phyloP scores from a whole-genome alignment of 148 eudicot genomes.

The Polygonum maritimum region DNA sequence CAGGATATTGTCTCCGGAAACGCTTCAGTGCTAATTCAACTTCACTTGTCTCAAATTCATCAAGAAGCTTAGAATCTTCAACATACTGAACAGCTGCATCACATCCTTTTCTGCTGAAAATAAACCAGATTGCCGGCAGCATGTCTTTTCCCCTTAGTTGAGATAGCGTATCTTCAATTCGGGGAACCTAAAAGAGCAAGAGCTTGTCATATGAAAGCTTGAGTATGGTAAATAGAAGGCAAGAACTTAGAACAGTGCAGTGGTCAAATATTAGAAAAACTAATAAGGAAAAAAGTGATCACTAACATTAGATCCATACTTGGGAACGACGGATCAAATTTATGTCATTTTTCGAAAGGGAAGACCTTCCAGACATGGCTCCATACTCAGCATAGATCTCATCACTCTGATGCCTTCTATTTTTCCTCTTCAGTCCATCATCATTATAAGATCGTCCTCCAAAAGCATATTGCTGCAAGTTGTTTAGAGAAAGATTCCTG shows the following conservation, averaged over 20 bases:
- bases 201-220: constrained; percentile 9
- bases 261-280: constrained; percentile 9
- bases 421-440: constrained; percentile 56
- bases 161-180: constrained; percentile 74
- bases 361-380: constrained; percentile 22
- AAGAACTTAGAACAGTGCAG: neutral
- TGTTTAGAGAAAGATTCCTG: constrained; percentile 75
- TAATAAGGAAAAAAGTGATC: constrained; percentile 10
- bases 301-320: constrained; percentile 32
- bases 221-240: neutral
- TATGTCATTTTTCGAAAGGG: constrained; percentile 71
- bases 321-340: constrained; percentile 75
- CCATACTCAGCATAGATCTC: constrained; percentile 24
- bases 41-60: constrained; percentile 81
- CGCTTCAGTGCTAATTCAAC: constrained; percentile 82
- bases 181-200: constrained; percentile 60
- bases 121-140: constrained; percentile 99
- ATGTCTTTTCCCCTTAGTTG: constrained; percentile 74
- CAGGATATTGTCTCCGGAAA: constrained; percentile 77
- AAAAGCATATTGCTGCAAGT: constrained; percentile 46
- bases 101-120: constrained; percentile 98
- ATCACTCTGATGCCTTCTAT: constrained; percentile 46
- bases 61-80: constrained; percentile 66
- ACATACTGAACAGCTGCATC: constrained; percentile 96
- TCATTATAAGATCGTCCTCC: constrained; percentile 45